Evolutionary conservation across 768 basidiomycete species (phyloP), one percentile per base, ranked within the genome.

Genomic region (Amanita brunnescens): DNA sequence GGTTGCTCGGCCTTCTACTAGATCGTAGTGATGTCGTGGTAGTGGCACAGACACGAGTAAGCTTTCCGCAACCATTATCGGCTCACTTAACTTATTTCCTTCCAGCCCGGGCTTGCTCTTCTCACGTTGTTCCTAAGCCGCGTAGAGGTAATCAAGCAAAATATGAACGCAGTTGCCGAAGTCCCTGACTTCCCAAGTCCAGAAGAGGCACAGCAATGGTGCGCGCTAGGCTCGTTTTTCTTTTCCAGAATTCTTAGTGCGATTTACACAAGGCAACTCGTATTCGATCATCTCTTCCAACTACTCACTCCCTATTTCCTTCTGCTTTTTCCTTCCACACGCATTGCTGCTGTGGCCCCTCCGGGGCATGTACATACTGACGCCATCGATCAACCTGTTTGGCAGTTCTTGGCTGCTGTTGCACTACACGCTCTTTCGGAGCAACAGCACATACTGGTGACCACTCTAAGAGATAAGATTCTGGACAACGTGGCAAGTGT

Each of bases 341-440:
- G 92, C 47, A 80, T 74, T 48, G 57, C 82, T 45, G 63, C 73
- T 52, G 54, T 52, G 39, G 64, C 62, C 34, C 70, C 65, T 41
- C 67, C 62, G 13, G 67, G 67, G 24, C 68, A 66, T 34, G 54
- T 70, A 14, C 68, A 75, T 1, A 74, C 76, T 29, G 87, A 88
- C 62, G 73, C 78, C 52, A 74, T 87, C 49, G 91, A 95, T 67
- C 87, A 89, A 64, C 89, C 87, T 12, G 88, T 91, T n/a, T 96
- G 93, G 92, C 86, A 89, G 63, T 90, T 93, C 75, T 77, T 96
- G 32, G 90, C 92, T 6, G 83, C 91, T 1, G 69, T 98, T 45
- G 94, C 93, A 2, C 75, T 94, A 35, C 85, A 87, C 57, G 88
- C 91, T 10, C 79, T 80, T 43, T 74, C 81, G 38, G 86, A 91